A percentile compares a stretch with the other conserved stretches of the same genome.
phyloP scores from a whole-genome alignment of 768 basidiomycete genomes.

The Lactarius trivialis region DNA sequence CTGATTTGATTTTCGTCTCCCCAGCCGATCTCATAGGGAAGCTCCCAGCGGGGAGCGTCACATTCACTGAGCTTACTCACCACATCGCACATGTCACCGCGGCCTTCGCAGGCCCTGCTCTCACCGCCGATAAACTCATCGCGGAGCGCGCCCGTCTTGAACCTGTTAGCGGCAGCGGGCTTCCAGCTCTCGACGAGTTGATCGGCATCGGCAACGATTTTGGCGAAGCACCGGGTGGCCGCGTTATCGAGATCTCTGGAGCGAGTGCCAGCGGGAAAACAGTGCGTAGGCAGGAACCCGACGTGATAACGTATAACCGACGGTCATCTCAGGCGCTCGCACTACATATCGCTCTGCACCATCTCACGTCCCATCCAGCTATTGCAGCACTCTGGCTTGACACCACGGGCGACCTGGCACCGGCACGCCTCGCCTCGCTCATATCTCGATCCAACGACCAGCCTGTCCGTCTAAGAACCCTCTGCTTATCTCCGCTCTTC shows the following conservation, averaged over 20 bases:
- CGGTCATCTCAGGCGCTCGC: conserved; percentile 45
- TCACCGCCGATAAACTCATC: conserved; percentile 31
- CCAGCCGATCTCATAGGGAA: conserved; percentile 4
- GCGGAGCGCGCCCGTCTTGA: conserved; percentile 26
- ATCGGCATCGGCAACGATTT: conserved; percentile 42
- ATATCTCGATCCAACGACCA: conserved; percentile 23
- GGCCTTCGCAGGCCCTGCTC: conserved; percentile 2
- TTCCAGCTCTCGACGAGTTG: conserved; percentile 46
- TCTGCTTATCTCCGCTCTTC: neutral
- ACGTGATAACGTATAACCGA: neutral
- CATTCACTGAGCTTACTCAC: conserved; percentile 13
- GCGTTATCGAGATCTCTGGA: conserved; percentile 65
- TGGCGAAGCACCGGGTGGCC: conserved; percentile 32
- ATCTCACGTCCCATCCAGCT: conserved; percentile 37
- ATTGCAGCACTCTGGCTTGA: conserved; percentile 62
- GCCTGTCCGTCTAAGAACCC: conserved; percentile 22
- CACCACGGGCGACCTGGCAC: conserved; percentile 60
- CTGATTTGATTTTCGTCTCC: conserved; percentile 16
- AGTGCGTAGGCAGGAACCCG: conserved; percentile 35
- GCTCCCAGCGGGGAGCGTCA: conserved; percentile 17
- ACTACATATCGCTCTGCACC: conserved; percentile 49
- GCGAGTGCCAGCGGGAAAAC: conserved; percentile 61
- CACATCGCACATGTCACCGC: conserved; percentile 16
- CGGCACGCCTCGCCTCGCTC: conserved; percentile 38
- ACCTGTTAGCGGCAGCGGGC: conserved; percentile 31